Evolutionary conservation across 176 grass and related monocot genomes (phyloP).

Genomic region (Cenchrus americanus): DNA sequence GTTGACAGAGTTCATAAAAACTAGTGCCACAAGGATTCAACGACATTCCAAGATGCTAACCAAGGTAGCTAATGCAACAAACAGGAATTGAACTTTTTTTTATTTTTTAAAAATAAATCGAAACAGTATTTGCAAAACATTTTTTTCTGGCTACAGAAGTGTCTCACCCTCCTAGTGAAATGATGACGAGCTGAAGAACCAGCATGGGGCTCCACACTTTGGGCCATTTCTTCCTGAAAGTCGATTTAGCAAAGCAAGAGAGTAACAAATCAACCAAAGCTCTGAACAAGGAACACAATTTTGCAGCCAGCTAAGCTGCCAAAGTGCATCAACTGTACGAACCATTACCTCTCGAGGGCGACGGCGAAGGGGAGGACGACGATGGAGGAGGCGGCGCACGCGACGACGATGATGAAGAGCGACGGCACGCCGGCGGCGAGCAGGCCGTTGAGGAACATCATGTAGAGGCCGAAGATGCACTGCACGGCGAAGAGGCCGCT

Average conservation of each 20-base stretch:
- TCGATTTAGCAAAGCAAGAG: background rate
- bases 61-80: background rate
- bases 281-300: background rate
- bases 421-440: conserved; percentile 50
- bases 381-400: conserved; percentile 40
- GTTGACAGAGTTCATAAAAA: background rate
- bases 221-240: conserved; percentile 57
- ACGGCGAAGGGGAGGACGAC: conserved; percentile 54
- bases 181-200: conserved; percentile 37
- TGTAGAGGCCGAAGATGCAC: conserved; percentile 48
- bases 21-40: background rate
- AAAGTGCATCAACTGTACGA: background rate
- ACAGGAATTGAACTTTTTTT: background rate
- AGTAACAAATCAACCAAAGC: background rate
- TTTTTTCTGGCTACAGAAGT: background rate
- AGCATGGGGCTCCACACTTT: conserved; percentile 40
- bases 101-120: background rate
- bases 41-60: background rate
- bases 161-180: conserved; percentile 65
- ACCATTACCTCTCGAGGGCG: conserved; percentile 48
- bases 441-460: conserved; percentile 54
- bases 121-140: background rate
- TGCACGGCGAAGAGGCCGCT: conserved; percentile 53
- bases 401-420: conserved; percentile 58
- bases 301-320: no score